Evolutionary conservation across 345 rosid species (phyloP).

Genomic region (Cardiospermum halicacabum): DNA sequence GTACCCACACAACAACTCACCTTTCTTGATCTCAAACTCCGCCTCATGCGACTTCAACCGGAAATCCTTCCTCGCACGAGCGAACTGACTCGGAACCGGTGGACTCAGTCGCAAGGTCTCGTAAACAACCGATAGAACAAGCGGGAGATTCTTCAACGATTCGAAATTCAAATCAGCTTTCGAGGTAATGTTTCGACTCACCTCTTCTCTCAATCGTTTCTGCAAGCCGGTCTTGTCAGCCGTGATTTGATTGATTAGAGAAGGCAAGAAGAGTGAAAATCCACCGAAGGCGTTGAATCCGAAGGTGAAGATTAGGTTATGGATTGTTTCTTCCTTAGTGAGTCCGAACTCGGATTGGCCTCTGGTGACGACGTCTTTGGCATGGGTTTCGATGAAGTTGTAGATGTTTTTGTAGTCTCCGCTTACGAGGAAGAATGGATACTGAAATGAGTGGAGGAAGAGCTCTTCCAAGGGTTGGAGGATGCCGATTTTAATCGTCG

Average conservation of each 20-base stretch:
- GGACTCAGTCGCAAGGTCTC: slow-evolving; percentile 72
- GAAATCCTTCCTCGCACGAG: slow-evolving; percentile 78
- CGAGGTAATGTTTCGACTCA: slow-evolving; percentile 38
- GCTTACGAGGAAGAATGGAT: slow-evolving; percentile 53
- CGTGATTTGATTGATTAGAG: slow-evolving; percentile 28
- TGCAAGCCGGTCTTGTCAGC: slow-evolving; percentile 60
- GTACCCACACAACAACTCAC: slow-evolving; percentile 80
- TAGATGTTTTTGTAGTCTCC: slow-evolving; percentile 57
- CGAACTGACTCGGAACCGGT: slow-evolving; percentile 67
- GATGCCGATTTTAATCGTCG: slow-evolving; percentile 38
- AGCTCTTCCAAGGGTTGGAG: slow-evolving; percentile 63
- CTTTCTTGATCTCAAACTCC: slow-evolving; percentile 54
- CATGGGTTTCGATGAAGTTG: slow-evolving; percentile 45
- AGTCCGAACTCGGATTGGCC: slow-evolving; percentile 59
- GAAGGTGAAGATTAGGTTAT: slow-evolving; percentile 59
- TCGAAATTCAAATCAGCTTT: slow-evolving; percentile 45
- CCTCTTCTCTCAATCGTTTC: slow-evolving; percentile 42
- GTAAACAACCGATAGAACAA: slow-evolving; percentile 75
- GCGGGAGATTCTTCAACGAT: slow-evolving; percentile 54
- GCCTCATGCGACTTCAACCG: slow-evolving; percentile 61
- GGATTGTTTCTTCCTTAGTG: slow-evolving; percentile 49
- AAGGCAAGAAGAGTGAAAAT: slow-evolving; percentile 59
- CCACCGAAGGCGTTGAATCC: slow-evolving; percentile 93
- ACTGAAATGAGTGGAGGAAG: slow-evolving; percentile 74
- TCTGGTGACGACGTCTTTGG: slow-evolving; percentile 40